Conservation (phyloP, 768 basidiomycete species). For the Rickenella mellea region DNA sequence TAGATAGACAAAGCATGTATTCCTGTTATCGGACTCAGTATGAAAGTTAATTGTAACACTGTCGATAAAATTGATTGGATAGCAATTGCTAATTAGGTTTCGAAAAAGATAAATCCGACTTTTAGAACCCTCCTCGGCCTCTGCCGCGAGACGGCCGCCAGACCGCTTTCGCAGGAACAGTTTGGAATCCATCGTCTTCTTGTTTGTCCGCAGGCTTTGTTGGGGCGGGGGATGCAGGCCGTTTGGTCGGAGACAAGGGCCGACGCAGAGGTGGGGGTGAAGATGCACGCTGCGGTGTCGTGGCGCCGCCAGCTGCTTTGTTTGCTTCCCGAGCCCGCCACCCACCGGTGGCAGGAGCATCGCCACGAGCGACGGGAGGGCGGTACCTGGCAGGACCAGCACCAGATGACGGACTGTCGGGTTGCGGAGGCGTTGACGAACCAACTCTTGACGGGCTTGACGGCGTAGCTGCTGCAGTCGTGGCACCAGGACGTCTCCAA, state of each 20-base stretch:
- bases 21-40: too few relatives aligned
- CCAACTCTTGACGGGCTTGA: background rate
- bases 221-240: constrained; percentile 26
- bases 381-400: constrained; percentile 31
- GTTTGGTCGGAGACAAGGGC: too few relatives aligned
- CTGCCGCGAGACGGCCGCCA: constrained; percentile 21
- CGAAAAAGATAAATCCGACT: too few relatives aligned
- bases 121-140: background rate
- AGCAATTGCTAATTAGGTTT: too few relatives aligned
- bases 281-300: constrained; percentile 13
- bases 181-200: constrained; percentile 68
- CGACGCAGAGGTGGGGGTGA: too few relatives aligned
- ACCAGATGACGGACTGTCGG: constrained; percentile 46
- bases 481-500: constrained; percentile 14
- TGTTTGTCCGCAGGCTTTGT: constrained; percentile 33
- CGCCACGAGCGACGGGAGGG: constrained; percentile 26
- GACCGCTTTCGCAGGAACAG: constrained; percentile 31
- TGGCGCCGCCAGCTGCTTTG: constrained; percentile 21
- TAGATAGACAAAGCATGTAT: too few relatives aligned
- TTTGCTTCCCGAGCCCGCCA: constrained; percentile 56
- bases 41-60: too few relatives aligned
- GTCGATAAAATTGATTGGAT: too few relatives aligned
- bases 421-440: constrained; percentile 30
- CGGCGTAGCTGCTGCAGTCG: constrained; percentile 13
- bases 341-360: constrained; percentile 30